Evolutionary conservation across 2,329 filamentous ascomycete genomes (phyloP).

Genomic region (Paecilomyces formosus): DNA sequence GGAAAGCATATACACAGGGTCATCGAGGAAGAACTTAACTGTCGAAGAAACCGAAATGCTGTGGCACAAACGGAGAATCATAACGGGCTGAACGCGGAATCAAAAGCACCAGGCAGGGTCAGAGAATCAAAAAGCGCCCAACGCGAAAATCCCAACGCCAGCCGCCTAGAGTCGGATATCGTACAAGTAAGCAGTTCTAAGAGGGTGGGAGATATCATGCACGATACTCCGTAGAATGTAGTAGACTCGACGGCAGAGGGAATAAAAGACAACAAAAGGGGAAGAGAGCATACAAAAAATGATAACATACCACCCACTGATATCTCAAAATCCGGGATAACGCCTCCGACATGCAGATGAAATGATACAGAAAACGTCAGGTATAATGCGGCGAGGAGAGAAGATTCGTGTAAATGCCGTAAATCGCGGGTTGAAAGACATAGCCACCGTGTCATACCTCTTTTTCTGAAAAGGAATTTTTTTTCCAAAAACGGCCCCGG

Average conservation of each 20-base stretch:
- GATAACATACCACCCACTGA: not conserved
- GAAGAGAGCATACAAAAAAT: constrained; percentile 7
- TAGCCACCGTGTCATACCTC: not conserved
- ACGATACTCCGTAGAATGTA: constrained; percentile 5
- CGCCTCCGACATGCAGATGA: constrained; percentile 1
- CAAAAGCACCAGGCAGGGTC: constrained; percentile 10
- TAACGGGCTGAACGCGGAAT: constrained; percentile 5
- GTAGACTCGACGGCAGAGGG: constrained; percentile 5
- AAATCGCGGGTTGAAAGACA: constrained; percentile 12
- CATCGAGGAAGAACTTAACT: not conserved
- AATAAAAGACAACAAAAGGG: constrained; percentile 4
- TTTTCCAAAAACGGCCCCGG: not conserved
- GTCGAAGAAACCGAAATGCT: not conserved
- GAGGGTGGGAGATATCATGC: constrained; percentile 7
- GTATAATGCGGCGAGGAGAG: not conserved
- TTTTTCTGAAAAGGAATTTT: not conserved
- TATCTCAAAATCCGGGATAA: not conserved
- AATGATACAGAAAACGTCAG: constrained; percentile 1
- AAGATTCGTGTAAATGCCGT: constrained; percentile 9
- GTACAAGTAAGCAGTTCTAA: constrained; percentile 18
- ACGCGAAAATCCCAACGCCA: constrained; percentile 9
- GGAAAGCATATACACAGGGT: not conserved
- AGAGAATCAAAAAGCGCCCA: constrained; percentile 9
- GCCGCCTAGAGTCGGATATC: constrained; percentile 12
- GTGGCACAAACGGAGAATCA: constrained; percentile 7